Evolutionary conservation across 2,329 filamentous ascomycete genomes (phyloP).

Genomic region (Pseudopithomyces chartarum): DNA sequence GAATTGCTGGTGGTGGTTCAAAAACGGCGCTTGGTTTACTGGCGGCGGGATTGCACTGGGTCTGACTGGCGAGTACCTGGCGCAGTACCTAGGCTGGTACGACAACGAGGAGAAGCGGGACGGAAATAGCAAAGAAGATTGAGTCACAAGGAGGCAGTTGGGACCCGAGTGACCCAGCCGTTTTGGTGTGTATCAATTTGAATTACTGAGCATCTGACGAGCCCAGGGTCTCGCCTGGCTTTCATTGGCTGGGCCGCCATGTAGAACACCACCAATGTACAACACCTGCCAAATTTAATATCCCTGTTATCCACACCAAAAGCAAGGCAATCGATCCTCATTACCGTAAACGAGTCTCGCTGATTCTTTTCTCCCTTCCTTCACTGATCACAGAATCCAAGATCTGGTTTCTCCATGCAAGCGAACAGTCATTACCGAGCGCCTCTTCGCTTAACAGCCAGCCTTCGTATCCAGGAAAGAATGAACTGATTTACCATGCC

Average conservation of each 20-base stretch:
- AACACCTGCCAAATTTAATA: constrained; percentile 9
- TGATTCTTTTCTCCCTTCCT: not conserved
- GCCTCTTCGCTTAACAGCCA: constrained; percentile 7
- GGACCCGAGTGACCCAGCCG: constrained; percentile 1
- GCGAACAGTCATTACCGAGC: not conserved
- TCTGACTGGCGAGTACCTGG: constrained; percentile 59
- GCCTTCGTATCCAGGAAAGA: not conserved
- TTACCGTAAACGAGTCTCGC: not conserved
- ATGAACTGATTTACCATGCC: not conserved
- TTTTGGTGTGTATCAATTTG: constrained; percentile 1
- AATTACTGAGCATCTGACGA: constrained; percentile 1
- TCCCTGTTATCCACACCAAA: constrained; percentile 1
- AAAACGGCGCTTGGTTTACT: constrained; percentile 65
- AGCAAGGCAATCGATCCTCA: not conserved
- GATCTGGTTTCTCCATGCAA: not conserved
- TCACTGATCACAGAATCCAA: not conserved
- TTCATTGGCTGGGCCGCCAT: constrained; percentile 6
- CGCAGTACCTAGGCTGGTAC: constrained; percentile 32
- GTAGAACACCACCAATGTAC: constrained; percentile 9
- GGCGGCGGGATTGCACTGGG: constrained; percentile 64
- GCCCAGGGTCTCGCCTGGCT: not conserved
- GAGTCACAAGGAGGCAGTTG: not conserved
- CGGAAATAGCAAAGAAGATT: constrained; percentile 10
- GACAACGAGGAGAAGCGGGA: constrained; percentile 17
- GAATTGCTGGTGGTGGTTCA: constrained; percentile 70